Conservation (phyloP, 441 rosid genomes). For the Populus hybrid region DNA sequence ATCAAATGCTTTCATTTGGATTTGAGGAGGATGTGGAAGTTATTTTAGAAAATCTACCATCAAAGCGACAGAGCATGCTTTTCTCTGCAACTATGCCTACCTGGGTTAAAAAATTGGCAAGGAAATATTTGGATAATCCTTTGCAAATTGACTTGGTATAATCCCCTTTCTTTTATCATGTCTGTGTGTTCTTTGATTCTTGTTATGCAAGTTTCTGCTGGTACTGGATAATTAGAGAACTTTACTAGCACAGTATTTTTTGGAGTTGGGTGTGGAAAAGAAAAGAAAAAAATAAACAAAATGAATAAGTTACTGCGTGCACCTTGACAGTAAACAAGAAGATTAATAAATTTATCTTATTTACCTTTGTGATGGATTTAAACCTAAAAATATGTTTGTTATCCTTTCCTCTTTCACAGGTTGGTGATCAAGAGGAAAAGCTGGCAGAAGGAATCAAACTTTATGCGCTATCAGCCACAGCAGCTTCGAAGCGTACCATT, state of each 20-base stretch:
- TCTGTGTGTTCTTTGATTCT: background rate
- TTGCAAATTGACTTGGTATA: slow-evolving; percentile 88
- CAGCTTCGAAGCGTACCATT: slow-evolving; percentile 77
- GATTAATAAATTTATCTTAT: background rate
- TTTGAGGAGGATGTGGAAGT: slow-evolving; percentile 95
- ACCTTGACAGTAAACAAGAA: background rate
- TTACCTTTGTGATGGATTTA: background rate
- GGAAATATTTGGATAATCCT: slow-evolving; percentile 88
- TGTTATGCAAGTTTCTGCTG: background rate
- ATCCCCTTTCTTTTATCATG: background rate
- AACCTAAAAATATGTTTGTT: background rate
- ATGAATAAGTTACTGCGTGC: background rate
- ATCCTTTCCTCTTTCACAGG: slow-evolving; percentile 38
- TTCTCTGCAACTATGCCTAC: slow-evolving; percentile 99
- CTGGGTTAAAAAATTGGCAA: slow-evolving; percentile 91
- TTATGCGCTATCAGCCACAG: slow-evolving; percentile 72
- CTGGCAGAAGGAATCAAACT: slow-evolving; percentile 94
- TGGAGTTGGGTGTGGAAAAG: background rate
- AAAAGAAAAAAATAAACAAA: background rate
- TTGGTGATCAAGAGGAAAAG: slow-evolving; percentile 92
- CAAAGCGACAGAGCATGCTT: slow-evolving; percentile 92
- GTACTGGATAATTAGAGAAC: background rate
- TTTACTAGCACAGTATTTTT: background rate
- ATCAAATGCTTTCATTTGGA: slow-evolving; percentile 99
- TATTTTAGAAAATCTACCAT: slow-evolving; percentile 82